These are phyloP conservation scores for Coemansia aciculifera DNA, from an alignment of 192 early-diverging fungal genomes.

Conservation along the genomic window DNA sequence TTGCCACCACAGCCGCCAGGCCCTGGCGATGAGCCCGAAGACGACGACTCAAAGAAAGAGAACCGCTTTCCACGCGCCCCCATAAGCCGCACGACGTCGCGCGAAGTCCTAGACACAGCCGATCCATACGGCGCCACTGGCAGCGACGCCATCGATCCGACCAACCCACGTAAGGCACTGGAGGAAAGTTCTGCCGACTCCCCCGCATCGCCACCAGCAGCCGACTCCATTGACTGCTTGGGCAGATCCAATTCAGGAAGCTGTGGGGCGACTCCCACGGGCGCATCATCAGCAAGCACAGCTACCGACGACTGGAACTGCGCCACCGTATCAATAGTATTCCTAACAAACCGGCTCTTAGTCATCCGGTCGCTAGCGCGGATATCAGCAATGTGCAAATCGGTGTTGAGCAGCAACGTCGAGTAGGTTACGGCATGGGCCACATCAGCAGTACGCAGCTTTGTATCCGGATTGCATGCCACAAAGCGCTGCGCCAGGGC, in stretches of 20 bases:
- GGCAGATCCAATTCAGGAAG: slow-evolving; percentile 52
- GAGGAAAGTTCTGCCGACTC: slow-evolving; percentile 1
- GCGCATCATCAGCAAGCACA: not conserved
- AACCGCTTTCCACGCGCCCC: slow-evolving; percentile 54
- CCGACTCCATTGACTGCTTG: slow-evolving; percentile 42
- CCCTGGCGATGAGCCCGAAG: not conserved
- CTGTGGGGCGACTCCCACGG: slow-evolving; percentile 36
- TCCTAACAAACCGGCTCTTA: slow-evolving; percentile 67
- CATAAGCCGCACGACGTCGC: slow-evolving; percentile 55
- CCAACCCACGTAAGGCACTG: slow-evolving; percentile 39
- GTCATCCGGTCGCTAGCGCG: slow-evolving; percentile 70
- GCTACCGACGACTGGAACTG: slow-evolving; percentile 41
- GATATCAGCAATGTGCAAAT: slow-evolving; percentile 84
- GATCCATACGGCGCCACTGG: slow-evolving; percentile 27
- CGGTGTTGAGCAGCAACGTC: slow-evolving; percentile 87
- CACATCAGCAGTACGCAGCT: slow-evolving; percentile 61
- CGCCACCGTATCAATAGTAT: slow-evolving; percentile 63
- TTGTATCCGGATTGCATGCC: slow-evolving; percentile 72
- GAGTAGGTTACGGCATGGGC: slow-evolving; percentile 88
- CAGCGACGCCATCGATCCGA: slow-evolving; percentile 53
- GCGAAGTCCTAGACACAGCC: slow-evolving; percentile 42
- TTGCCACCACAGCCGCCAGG: slow-evolving; percentile 11
- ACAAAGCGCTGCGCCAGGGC: slow-evolving; percentile 81
- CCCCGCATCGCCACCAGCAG: slow-evolving; percentile 6
- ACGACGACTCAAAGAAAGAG: slow-evolving; percentile 44